These are phyloP conservation scores for Aspergillus leporis DNA, from an alignment of 495 filamentous ascomycete genomes.

Conservation along the genomic window DNA sequence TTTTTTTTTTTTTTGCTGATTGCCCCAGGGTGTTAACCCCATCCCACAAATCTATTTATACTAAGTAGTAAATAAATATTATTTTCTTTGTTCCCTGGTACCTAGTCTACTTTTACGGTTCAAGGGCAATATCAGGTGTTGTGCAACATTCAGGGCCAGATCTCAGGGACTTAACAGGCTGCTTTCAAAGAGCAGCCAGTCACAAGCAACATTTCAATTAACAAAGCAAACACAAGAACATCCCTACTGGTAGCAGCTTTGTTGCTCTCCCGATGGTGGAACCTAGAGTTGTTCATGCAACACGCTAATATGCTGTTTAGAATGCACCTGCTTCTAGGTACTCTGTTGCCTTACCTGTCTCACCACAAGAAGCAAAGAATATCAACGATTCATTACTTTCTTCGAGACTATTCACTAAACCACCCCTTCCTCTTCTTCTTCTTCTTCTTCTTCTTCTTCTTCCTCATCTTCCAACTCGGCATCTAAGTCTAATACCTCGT, in stretches of 20 bases:
- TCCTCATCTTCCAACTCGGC: conserved; percentile 35
- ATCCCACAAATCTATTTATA: conserved; percentile 8
- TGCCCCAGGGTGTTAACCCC: conserved; percentile 8
- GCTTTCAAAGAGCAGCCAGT: neutral
- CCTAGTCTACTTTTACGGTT: neutral
- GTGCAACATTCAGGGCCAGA: neutral
- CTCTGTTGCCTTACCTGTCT: neutral
- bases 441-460: conserved; percentile 30
- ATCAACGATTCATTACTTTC: neutral
- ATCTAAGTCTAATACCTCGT: conserved; percentile 60
- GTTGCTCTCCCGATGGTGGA: neutral
- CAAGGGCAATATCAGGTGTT: neutral
- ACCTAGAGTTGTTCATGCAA: neutral
- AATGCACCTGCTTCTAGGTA: neutral
- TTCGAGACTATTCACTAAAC: conserved; percentile 9
- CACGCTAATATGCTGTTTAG: neutral
- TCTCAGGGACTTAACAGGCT: neutral
- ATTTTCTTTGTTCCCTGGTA: neutral
- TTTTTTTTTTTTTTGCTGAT: neutral
- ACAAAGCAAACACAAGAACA: neutral
- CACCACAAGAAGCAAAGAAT: neutral
- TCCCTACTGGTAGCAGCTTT: neutral
- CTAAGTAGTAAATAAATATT: neutral
- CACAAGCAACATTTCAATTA: neutral
- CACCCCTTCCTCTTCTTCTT: conserved; percentile 25